A percentile compares a stretch with the other conserved stretches of the same genome.
Evolutionary conservation across 495 filamentous ascomycete species (phyloP).

Genomic region (Aspergillus asperescens): DNA sequence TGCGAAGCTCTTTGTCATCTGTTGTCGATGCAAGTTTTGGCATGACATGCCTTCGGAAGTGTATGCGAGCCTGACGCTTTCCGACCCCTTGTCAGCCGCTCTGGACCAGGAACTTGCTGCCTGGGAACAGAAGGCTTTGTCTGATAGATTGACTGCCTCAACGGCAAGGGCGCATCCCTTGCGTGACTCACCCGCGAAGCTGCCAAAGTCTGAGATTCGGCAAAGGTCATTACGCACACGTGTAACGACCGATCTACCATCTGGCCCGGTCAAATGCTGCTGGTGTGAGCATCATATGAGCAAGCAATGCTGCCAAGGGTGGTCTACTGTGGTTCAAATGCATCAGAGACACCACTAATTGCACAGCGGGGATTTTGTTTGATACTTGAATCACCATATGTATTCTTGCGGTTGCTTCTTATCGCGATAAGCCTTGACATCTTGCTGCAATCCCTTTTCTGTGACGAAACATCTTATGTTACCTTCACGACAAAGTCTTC

Average conservation of each 20-base stretch:
- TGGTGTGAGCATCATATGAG: slow-evolving; percentile 78
- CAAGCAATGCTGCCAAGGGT: slow-evolving; percentile 65
- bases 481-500: neutral
- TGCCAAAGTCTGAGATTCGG: neutral
- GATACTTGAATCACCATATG: neutral
- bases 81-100: neutral
- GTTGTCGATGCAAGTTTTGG: slow-evolving; percentile 75
- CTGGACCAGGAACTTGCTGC: neutral
- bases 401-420: neutral
- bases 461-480: neutral
- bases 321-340: slow-evolving; percentile 64
- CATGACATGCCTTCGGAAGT: slow-evolving; percentile 73
- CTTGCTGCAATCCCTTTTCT: neutral
- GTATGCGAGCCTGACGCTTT: slow-evolving; percentile 50
- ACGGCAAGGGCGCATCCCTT: neutral
- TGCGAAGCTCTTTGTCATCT: slow-evolving; percentile 74
- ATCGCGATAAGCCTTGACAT: neutral
- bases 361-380: neutral
- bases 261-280: slow-evolving; percentile 61
- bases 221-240: neutral
- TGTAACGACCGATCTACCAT: slow-evolving; percentile 21
- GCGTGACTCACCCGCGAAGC: neutral
- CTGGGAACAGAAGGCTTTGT: neutral
- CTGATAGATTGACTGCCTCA: neutral
- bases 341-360: slow-evolving; percentile 57